A percentile compares a stretch with the other conserved stretches of the same genome.
Evolutionary conservation across 2,329 filamentous ascomycete species (phyloP).

Genomic region (Plenodomus tracheiphilus): DNA sequence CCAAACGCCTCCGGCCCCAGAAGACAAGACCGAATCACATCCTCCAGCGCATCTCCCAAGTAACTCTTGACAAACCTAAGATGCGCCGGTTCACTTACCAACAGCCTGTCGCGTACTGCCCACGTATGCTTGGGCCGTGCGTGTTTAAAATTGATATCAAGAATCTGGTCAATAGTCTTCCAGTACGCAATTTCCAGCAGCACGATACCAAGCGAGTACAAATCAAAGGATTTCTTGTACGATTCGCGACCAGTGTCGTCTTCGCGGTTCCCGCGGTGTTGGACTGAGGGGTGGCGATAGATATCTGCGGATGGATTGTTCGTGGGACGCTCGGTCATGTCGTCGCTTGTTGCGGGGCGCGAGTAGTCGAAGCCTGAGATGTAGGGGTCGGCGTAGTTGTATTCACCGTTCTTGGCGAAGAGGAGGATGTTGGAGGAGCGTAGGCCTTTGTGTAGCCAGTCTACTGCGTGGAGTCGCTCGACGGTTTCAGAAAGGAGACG

Average conservation of each 20-base stretch:
- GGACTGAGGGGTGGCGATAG: conserved; percentile 55
- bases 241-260: conserved; percentile 10
- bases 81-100: conserved; percentile 21
- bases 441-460: conserved; percentile 64
- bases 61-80: conserved; percentile 29
- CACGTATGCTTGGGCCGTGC: conserved; percentile 47
- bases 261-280: conserved; percentile 42
- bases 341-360: conserved; percentile 54
- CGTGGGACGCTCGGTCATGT: conserved; percentile 55
- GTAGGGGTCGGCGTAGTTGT: conserved; percentile 50
- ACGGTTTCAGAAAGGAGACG: conserved; percentile 57
- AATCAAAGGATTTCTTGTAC: conserved; percentile 56
- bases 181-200: conserved; percentile 60
- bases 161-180: conserved; percentile 51
- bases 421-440: conserved; percentile 59
- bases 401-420: conserved; percentile 40
- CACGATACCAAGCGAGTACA: conserved; percentile 58
- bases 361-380: conserved; percentile 61
- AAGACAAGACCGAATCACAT: conserved; percentile 35
- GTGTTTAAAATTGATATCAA: conserved; percentile 43
- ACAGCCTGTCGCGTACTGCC: conserved; percentile 39
- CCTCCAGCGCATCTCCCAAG: conserved; percentile 29
- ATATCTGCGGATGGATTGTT: conserved; percentile 53
- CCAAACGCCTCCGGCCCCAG: conserved; percentile 35
- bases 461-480: conserved; percentile 59